A percentile compares a stretch with the other conserved stretches of the same genome.
These are phyloP conservation scores for Coprinopsis sp. DNA, from an alignment of 768 basidiomycete genomes.

Conservation along the genomic window DNA sequence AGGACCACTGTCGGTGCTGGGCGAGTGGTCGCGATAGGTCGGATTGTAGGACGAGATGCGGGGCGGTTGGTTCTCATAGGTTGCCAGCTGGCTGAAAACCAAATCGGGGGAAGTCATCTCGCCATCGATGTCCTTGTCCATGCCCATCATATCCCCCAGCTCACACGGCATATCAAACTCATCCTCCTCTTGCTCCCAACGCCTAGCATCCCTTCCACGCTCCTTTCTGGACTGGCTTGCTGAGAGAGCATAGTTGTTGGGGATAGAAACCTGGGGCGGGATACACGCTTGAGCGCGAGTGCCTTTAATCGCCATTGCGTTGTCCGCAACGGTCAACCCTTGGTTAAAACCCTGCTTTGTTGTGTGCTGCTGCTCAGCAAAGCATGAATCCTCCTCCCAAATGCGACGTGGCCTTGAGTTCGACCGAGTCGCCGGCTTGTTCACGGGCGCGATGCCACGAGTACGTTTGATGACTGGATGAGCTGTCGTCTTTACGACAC, in stretches of 20 bases:
- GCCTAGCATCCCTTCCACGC: background rate
- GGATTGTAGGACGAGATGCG: conserved; percentile 54
- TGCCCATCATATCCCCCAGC: conserved; percentile 8
- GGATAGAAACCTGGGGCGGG: conserved; percentile 58
- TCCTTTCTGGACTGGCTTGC: background rate
- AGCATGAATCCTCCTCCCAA: conserved; percentile 52
- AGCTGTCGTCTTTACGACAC: conserved; percentile 49
- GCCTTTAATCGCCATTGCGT: conserved; percentile 85
- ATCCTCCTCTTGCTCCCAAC: conserved; percentile 5
- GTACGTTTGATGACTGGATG: conserved; percentile 64
- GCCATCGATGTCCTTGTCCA: conserved; percentile 7
- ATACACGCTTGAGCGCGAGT: conserved; percentile 77
- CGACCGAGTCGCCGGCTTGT: conserved; percentile 60
- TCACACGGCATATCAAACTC: background rate
- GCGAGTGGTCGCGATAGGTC: conserved; percentile 61
- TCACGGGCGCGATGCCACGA: conserved; percentile 37
- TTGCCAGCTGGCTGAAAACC: conserved; percentile 21
- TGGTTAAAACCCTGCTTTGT: conserved; percentile 59
- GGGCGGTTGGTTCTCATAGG: conserved; percentile 26
- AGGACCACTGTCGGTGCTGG: conserved; percentile 43
- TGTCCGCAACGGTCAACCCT: conserved; percentile 74
- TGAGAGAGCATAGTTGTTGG: background rate
- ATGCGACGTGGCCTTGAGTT: conserved; percentile 61
- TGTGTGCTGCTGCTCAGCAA: conserved; percentile 22
- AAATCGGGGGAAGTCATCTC: conserved; percentile 14